phyloP scores from a whole-genome alignment of 768 basidiomycete species.

The Suillus lakei region DNA sequence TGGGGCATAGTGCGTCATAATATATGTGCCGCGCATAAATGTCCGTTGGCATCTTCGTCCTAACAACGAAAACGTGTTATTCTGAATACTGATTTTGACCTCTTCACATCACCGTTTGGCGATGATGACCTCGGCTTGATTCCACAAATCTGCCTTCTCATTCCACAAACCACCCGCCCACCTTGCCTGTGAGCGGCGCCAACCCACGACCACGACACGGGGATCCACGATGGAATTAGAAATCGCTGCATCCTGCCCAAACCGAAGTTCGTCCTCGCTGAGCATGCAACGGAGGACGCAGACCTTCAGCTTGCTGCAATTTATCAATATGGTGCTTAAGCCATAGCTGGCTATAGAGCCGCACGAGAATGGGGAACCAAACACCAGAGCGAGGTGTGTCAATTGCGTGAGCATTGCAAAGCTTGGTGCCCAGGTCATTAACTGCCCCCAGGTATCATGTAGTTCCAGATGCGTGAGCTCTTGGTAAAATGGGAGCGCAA shows the following conservation, averaged over 20 bases:
- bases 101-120: neutral
- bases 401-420: conserved; percentile 2
- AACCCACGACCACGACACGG: conserved; percentile 6
- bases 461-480: conserved; percentile 5
- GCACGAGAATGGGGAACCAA: neutral
- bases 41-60: neutral
- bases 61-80: neutral
- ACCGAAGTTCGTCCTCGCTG: conserved; percentile 3
- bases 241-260: neutral
- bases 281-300: conserved; percentile 3
- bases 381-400: conserved; percentile 6
- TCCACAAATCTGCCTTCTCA: conserved; percentile 1
- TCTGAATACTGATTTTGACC: neutral
- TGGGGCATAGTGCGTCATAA: neutral
- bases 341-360: neutral
- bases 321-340: neutral
- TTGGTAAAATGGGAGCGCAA: conserved; percentile 3
- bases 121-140: neutral
- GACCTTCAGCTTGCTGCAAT: conserved; percentile 5
- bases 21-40: neutral
- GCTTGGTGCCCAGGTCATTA: conserved; percentile 3
- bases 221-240: conserved; percentile 1
- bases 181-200: conserved; percentile 4
- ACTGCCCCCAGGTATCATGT: conserved; percentile 6
- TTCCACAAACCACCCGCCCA: conserved; percentile 5